Percentiles rank a stretch among this genome's conserved stretches.
Evolutionary conservation across 352 stramenopile species (phyloP).

Genomic region (Globisporangium alternatum): DNA sequence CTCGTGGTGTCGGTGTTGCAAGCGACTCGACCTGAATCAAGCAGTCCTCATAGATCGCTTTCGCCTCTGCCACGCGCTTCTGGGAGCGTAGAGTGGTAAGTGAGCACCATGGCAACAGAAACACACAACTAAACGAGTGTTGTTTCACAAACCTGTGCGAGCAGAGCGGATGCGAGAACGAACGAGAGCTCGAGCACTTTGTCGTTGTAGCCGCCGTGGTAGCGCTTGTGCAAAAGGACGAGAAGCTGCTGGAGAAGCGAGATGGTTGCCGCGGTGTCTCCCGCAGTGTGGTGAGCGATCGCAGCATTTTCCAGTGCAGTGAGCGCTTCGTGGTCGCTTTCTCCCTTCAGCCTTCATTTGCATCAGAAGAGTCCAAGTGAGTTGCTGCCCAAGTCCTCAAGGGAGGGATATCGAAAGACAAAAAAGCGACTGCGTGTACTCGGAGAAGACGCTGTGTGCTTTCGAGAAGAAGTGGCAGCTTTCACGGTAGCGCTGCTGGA

Average conservation of each 20-base stretch:
- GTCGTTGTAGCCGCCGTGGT: slow-evolving; percentile 49
- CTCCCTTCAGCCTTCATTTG: slow-evolving; percentile 30
- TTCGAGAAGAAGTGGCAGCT: slow-evolving; percentile 35
- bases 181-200: slow-evolving; percentile 38
- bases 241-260: slow-evolving; percentile 32
- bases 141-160: slow-evolving; percentile 34
- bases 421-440: slow-evolving; percentile 17
- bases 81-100: slow-evolving; percentile 5
- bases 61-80: slow-evolving; percentile 42
- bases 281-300: slow-evolving; percentile 24
- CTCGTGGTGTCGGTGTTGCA: slow-evolving; percentile 4
- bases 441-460: slow-evolving; percentile 25
- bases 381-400: background rate
- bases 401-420: background rate
- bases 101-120: background rate
- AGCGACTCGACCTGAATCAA: slow-evolving; percentile 25
- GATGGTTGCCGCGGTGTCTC: slow-evolving; percentile 20
- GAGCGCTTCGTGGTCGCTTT: slow-evolving; percentile 28
- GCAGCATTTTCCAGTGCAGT: slow-evolving; percentile 49
- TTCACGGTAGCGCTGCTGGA: slow-evolving; percentile 25
- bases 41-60: slow-evolving; percentile 33
- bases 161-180: slow-evolving; percentile 29
- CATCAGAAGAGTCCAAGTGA: background rate
- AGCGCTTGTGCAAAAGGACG: slow-evolving; percentile 25
- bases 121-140: too few relatives aligned